A percentile compares a stretch with the other conserved stretches of the same genome.
Conservation (phyloP, 2,329 filamentous ascomycete species). For the Diaporthe sp. region DNA sequence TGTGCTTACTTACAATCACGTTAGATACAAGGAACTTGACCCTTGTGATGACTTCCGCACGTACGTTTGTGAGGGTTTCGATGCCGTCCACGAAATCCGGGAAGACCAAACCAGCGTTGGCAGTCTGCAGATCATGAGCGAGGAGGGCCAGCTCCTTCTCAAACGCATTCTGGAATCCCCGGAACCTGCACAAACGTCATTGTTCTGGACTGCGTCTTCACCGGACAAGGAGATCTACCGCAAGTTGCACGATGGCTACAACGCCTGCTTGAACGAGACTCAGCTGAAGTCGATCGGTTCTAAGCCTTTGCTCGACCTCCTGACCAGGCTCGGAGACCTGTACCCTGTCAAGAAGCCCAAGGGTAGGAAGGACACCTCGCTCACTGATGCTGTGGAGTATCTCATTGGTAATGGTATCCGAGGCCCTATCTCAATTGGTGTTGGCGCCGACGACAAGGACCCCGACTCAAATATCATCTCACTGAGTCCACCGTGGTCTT, state of each 20-base stretch:
- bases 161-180: constrained; percentile 73
- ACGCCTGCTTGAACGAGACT: constrained; percentile 74
- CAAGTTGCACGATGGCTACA: constrained; percentile 74
- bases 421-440: constrained; percentile 58
- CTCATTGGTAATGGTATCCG: constrained; percentile 49
- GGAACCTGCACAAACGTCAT: constrained; percentile 55
- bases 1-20: not conserved
- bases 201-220: constrained; percentile 53
- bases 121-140: constrained; percentile 71
- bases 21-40: constrained; percentile 69
- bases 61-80: constrained; percentile 76
- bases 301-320: constrained; percentile 66
- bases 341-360: constrained; percentile 39
- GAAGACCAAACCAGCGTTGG: constrained; percentile 73
- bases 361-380: constrained; percentile 5
- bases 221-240: constrained; percentile 73
- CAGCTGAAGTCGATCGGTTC: constrained; percentile 67
- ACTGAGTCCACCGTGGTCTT: constrained; percentile 58
- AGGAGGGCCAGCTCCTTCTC: constrained; percentile 69
- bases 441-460: constrained; percentile 58
- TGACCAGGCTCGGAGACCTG: constrained; percentile 62
- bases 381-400: constrained; percentile 58
- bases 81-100: constrained; percentile 72
- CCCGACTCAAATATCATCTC: constrained; percentile 53
- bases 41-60: constrained; percentile 73